Conservation (phyloP, 108 stramenopile genomes). For the Conticribra guillardii region DNA sequence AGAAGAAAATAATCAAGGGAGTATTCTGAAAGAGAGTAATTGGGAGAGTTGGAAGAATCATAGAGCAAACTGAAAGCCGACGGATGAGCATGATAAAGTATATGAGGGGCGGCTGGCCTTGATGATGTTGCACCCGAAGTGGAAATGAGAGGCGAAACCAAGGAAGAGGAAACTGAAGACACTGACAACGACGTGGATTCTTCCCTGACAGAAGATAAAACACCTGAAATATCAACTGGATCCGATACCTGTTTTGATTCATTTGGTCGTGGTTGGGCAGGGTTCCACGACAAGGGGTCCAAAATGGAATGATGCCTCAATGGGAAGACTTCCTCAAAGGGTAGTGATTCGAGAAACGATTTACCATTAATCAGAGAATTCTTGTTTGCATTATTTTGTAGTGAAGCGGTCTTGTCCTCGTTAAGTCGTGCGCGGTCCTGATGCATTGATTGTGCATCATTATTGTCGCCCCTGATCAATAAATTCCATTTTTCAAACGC, state of each 20-base stretch:
- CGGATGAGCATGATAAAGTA: conserved; percentile 35
- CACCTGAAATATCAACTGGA: neutral
- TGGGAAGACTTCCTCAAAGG: conserved; percentile 30
- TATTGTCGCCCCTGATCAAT: neutral
- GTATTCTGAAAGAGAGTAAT: conserved; percentile 37
- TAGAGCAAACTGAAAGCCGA: conserved; percentile 36
- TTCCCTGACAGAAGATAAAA: too few species aligned
- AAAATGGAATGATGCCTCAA: neutral
- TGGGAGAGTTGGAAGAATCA: conserved; percentile 26
- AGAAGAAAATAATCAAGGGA: conserved; percentile 69
- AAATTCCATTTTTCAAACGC: neutral
- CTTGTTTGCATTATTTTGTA: too few species aligned
- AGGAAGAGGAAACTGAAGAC: neutral
- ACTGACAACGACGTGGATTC: neutral
- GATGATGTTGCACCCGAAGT: neutral
- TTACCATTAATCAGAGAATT: conserved; percentile 9
- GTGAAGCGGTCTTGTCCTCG: too few species aligned
- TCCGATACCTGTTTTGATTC: neutral
- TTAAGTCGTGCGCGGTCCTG: neutral
- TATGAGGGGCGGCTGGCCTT: conserved; percentile 13
- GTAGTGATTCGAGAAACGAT: conserved; percentile 30
- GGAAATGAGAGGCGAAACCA: neutral
- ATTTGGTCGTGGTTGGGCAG: neutral
- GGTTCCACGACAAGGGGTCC: neutral
- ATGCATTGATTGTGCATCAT: neutral